A percentile compares a stretch with the other conserved stretches of the same genome.
Evolutionary conservation across 1,284 basidiomycete species (phyloP).

Genomic region (Austroboletus niveus): DNA sequence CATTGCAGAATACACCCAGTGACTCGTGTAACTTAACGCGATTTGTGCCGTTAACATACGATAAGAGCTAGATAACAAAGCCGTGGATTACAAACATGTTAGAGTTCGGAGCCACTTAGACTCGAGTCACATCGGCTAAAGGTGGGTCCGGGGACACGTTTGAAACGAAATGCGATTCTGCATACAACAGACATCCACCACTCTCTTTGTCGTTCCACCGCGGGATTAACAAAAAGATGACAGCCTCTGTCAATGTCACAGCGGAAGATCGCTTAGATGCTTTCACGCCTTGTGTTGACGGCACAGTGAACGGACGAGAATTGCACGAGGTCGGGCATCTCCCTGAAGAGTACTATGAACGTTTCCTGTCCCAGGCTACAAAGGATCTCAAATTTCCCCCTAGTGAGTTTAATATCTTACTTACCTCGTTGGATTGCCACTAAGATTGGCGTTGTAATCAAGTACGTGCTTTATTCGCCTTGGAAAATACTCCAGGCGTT

Average conservation of each 20-base stretch:
- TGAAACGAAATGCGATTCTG: too few species aligned
- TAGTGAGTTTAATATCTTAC: background rate
- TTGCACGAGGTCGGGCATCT: background rate
- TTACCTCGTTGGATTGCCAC: background rate
- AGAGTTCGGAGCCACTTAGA: too few species aligned
- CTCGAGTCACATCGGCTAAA: too few species aligned
- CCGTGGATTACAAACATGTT: too few species aligned
- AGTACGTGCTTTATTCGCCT: background rate
- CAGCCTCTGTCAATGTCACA: background rate
- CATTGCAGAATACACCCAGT: too few species aligned
- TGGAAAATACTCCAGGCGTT: slow-evolving; percentile 3
- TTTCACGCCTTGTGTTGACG: background rate
- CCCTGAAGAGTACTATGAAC: background rate
- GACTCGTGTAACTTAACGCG: too few species aligned
- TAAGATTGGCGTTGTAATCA: background rate
- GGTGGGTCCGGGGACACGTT: too few species aligned
- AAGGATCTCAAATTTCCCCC: background rate
- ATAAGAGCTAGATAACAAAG: too few species aligned
- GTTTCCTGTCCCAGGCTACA: slow-evolving; percentile 1
- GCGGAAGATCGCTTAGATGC: background rate
- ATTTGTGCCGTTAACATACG: too few species aligned
- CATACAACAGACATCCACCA: too few species aligned
- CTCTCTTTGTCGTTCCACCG: too few species aligned
- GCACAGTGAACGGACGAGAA: background rate
- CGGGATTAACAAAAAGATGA: too few species aligned